A percentile compares a stretch with the other conserved stretches of the same genome.
phyloP scores from a whole-genome alignment of 1,284 basidiomycete genomes.

The Cutaneotrichosporon daszewskae region DNA sequence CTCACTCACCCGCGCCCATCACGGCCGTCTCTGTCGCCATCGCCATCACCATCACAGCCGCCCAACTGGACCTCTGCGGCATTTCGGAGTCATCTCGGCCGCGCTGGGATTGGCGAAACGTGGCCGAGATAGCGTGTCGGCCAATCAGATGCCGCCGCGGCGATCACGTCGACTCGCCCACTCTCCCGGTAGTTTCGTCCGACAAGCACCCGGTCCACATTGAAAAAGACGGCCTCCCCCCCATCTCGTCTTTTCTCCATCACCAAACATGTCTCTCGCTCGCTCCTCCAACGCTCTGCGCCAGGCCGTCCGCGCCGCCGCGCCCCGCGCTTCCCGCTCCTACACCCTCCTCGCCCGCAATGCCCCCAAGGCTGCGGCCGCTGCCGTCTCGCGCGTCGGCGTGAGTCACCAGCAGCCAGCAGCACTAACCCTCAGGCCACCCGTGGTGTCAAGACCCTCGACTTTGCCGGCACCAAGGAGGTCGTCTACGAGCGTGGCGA shows the following conservation, averaged over 20 bases:
- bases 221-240: not conserved
- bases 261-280: constrained; percentile 38
- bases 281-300: constrained; percentile 45
- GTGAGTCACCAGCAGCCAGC: constrained; percentile 17
- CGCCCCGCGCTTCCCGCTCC: constrained; percentile 51
- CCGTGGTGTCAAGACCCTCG: constrained; percentile 91
- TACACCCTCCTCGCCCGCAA: constrained; percentile 65
- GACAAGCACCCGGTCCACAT: not conserved
- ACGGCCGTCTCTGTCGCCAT: too few relatives aligned
- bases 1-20: constrained; percentile 1
- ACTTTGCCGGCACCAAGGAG: constrained; percentile 95
- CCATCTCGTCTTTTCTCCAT: constrained; percentile 1
- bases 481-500: constrained; percentile 95
- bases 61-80: not conserved
- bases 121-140: too few relatives aligned
- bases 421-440: constrained; percentile 30
- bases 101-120: too few relatives aligned
- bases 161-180: not conserved
- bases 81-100: too few relatives aligned
- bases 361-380: constrained; percentile 41
- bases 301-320: constrained; percentile 49
- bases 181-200: too few relatives aligned
- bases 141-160: too few relatives aligned
- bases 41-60: too few relatives aligned
- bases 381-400: constrained; percentile 42